phyloP scores from a whole-genome alignment of 2,329 filamentous ascomycete species.

The Rhynchosporium agropyri region DNA sequence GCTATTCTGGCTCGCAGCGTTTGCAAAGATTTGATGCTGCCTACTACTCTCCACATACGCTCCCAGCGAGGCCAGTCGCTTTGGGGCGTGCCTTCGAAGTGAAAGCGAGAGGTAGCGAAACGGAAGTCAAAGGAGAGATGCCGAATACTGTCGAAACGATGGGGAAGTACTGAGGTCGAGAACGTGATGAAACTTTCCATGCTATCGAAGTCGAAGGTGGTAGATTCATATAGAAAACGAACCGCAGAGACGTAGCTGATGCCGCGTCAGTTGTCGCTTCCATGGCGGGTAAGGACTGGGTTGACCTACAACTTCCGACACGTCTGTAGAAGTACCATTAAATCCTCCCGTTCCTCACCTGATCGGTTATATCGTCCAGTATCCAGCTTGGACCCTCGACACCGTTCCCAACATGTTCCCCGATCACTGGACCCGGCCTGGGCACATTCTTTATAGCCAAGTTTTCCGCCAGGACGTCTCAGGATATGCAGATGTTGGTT shows the following conservation, averaged over 20 bases:
- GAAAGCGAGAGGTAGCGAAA: conserved; percentile 24
- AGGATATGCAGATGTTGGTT: conserved; percentile 29
- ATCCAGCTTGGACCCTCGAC: conserved; percentile 30
- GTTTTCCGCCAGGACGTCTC: conserved; percentile 16
- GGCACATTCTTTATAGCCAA: conserved; percentile 28
- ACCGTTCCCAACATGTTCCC: conserved; percentile 24
- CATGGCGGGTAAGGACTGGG: neutral
- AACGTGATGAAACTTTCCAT: conserved; percentile 33
- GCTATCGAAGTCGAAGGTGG: conserved; percentile 36
- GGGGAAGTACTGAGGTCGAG: conserved; percentile 30
- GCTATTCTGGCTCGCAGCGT: conserved; percentile 24
- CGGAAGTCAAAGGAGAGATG: conserved; percentile 29
- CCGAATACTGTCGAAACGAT: conserved; percentile 34
- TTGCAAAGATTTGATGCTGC: conserved; percentile 29
- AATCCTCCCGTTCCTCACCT: conserved; percentile 12
- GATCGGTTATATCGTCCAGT: conserved; percentile 21
- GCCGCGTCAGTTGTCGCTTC: neutral
- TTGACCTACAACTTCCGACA: conserved; percentile 33
- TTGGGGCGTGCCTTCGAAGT: conserved; percentile 21
- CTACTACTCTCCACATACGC: conserved; percentile 31
- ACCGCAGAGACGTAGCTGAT: conserved; percentile 35
- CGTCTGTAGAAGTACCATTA: conserved; percentile 30
- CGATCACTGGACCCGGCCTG: neutral
- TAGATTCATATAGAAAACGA: conserved; percentile 33
- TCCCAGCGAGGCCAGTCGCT: conserved; percentile 32